Percentiles rank a stretch among this genome's conserved stretches.
Evolutionary conservation across 2,329 filamentous ascomycete genomes (phyloP).

Genomic region (Immersiporthe knoxdaviesiana): DNA sequence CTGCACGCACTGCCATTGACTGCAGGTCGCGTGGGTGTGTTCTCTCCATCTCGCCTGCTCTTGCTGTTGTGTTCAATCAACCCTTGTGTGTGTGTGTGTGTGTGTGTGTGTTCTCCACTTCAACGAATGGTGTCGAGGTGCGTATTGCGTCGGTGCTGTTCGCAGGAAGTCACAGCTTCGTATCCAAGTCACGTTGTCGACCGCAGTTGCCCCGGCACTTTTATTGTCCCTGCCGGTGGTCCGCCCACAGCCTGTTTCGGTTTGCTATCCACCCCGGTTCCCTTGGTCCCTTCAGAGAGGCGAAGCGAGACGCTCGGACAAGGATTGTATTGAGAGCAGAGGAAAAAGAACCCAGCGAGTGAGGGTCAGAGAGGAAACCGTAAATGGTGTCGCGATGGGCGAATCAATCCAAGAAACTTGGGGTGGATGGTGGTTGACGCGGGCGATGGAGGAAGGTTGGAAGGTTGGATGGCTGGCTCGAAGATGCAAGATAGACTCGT

Average conservation of each 20-base stretch:
- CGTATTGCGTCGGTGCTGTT: not conserved
- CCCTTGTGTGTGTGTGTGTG: not conserved
- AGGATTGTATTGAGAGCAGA: not conserved
- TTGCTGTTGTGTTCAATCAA: not conserved
- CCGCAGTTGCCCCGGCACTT: not conserved
- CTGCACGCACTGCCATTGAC: slow-evolving; percentile 12
- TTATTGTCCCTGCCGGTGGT: slow-evolving; percentile 1
- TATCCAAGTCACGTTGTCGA: not conserved
- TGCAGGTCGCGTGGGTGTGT: slow-evolving; percentile 25
- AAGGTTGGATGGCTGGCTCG: not conserved
- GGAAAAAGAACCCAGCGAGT: slow-evolving; percentile 1
- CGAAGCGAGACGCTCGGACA: not conserved
- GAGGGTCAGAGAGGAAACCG: not conserved
- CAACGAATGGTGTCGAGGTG: not conserved
- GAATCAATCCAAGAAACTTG: not conserved
- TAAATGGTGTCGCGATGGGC: not conserved
- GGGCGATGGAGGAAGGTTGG: not conserved
- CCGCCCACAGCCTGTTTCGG: not conserved
- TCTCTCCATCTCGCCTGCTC: slow-evolving; percentile 19
- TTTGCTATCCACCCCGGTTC: not conserved
- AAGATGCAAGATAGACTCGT: not conserved
- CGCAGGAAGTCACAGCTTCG: not conserved
- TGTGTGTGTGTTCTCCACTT: not conserved
- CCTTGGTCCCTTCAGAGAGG: not conserved
- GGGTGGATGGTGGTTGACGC: not conserved